Percentiles rank a stretch among this genome's conserved stretches.
phyloP scores from a whole-genome alignment of 1,139 yeast genomes.

The Wickerhamomyces sp. region DNA sequence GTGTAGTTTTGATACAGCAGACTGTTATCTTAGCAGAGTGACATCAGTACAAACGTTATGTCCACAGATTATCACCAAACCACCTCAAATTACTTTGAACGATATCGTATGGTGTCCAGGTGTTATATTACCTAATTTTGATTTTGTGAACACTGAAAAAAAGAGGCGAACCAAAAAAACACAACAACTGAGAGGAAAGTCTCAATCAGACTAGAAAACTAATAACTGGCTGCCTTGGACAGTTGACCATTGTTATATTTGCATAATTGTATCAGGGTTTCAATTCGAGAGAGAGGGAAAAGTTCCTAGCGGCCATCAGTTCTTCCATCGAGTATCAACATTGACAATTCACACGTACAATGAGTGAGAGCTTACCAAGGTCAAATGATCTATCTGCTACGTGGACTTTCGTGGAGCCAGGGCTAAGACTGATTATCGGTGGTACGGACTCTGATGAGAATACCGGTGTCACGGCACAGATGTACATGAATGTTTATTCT shows the following conservation, averaged over 20 bases:
- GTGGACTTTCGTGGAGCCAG: slow-evolving; percentile 75
- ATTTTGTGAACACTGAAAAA: not conserved
- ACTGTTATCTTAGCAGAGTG: not conserved
- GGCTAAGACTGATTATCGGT: slow-evolving; percentile 64
- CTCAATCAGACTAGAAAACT: too few relatives aligned
- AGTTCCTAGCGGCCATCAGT: too few relatives aligned
- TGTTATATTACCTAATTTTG: not conserved
- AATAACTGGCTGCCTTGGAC: too few relatives aligned
- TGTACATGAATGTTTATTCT: slow-evolving; percentile 73
- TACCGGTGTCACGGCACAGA: slow-evolving; percentile 62
- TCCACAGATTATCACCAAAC: too few relatives aligned
- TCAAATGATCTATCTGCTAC: slow-evolving; percentile 59
- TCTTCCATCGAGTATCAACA: not conserved
- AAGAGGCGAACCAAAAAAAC: not conserved
- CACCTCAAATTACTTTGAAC: too few relatives aligned
- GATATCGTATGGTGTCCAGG: not conserved
- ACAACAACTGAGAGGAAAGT: not conserved
- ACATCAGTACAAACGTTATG: too few relatives aligned
- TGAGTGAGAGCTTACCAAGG: slow-evolving; percentile 33
- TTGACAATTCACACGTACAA: not conserved
- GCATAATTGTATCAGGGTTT: too few relatives aligned
- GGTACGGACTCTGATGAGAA: slow-evolving; percentile 49
- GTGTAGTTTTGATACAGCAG: too few relatives aligned
- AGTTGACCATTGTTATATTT: too few relatives aligned
- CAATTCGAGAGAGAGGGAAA: too few relatives aligned